A percentile compares a stretch with the other conserved stretches of the same genome.
These are phyloP conservation scores for Caloboletus firmus DNA, from an alignment of 1,284 basidiomycete species.

Conservation along the genomic window DNA sequence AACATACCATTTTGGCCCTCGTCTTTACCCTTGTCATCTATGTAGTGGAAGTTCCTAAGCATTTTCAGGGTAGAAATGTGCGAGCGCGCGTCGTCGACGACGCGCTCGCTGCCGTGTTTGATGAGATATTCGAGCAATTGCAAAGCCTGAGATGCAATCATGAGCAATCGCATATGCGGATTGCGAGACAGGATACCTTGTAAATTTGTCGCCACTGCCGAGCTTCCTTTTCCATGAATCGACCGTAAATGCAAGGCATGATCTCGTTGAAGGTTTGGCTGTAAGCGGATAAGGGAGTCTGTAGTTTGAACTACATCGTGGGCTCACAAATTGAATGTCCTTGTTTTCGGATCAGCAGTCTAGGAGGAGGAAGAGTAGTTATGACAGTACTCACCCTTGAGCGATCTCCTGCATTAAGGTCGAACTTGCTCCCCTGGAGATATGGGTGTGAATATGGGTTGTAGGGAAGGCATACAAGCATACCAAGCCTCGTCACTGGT, in stretches of 20 bases:
- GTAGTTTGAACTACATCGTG: neutral
- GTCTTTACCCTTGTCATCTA: constrained; percentile 98
- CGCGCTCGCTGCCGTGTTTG: constrained; percentile 98
- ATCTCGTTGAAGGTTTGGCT: constrained; percentile 99
- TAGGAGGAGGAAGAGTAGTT: neutral
- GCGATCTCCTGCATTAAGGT: constrained; percentile 99
- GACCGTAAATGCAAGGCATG: constrained; percentile 95
- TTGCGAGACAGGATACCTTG: constrained; percentile 59
- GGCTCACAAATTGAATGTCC: constrained; percentile 90
- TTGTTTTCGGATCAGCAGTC: constrained; percentile 32
- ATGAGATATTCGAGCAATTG: constrained; percentile 94
- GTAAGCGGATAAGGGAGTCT: constrained; percentile 16
- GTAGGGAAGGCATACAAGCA: constrained; percentile 24
- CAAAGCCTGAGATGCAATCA: constrained; percentile 58
- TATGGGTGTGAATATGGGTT: neutral
- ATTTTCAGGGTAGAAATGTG: constrained; percentile 97
- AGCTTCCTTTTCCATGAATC: constrained; percentile 98
- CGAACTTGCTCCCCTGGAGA: constrained; percentile 90
- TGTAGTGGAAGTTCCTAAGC: constrained; percentile 97
- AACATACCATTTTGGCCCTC: constrained; percentile 92
- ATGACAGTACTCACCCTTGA: constrained; percentile 66
- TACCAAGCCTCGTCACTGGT: constrained; percentile 99
- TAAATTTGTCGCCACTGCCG: constrained; percentile 99
- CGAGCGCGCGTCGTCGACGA: constrained; percentile 95
- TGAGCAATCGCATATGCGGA: neutral